phyloP scores from a whole-genome alignment of 2,329 filamentous ascomycete species.

The Boeremia exigua region DNA sequence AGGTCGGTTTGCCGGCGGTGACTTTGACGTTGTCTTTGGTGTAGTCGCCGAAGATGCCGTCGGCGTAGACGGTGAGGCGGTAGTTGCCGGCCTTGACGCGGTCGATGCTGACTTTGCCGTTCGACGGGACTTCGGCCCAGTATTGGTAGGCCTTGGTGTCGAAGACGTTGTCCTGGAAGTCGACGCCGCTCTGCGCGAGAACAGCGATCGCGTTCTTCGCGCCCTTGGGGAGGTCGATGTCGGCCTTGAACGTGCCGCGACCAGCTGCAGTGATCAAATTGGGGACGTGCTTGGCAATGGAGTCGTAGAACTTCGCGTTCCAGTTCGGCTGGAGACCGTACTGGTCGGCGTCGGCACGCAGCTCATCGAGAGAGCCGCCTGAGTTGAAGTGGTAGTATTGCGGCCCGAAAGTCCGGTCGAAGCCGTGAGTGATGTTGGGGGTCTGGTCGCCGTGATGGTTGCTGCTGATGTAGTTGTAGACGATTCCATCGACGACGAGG shows the following conservation, averaged over 20 bases:
- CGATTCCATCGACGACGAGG: constrained; percentile 66
- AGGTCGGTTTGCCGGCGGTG: constrained; percentile 48
- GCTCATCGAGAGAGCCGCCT: constrained; percentile 51
- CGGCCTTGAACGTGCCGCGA: constrained; percentile 59
- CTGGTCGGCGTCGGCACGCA: constrained; percentile 61
- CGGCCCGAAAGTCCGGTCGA: constrained; percentile 60
- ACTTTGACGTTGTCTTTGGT: constrained; percentile 59
- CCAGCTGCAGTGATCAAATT: constrained; percentile 62
- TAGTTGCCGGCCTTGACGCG: constrained; percentile 64
- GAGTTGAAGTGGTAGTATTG: constrained; percentile 68
- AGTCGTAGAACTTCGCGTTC: constrained; percentile 68
- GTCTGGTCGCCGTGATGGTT: constrained; percentile 69
- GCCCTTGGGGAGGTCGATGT: constrained; percentile 58
- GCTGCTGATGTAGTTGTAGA: constrained; percentile 65
- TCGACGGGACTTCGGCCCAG: constrained; percentile 58
- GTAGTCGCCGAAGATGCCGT: constrained; percentile 66
- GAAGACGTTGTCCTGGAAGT: constrained; percentile 65
- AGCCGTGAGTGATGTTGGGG: constrained; percentile 65
- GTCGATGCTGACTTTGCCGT: constrained; percentile 59
- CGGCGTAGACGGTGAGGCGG: constrained; percentile 67
- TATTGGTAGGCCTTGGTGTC: constrained; percentile 65
- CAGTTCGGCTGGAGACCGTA: constrained; percentile 59
- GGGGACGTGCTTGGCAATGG: constrained; percentile 63
- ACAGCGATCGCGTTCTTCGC: constrained; percentile 61
- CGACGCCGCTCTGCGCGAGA: constrained; percentile 58